Evolutionary conservation across 768 basidiomycete species (phyloP).

Genomic region (Mycena belliarum): DNA sequence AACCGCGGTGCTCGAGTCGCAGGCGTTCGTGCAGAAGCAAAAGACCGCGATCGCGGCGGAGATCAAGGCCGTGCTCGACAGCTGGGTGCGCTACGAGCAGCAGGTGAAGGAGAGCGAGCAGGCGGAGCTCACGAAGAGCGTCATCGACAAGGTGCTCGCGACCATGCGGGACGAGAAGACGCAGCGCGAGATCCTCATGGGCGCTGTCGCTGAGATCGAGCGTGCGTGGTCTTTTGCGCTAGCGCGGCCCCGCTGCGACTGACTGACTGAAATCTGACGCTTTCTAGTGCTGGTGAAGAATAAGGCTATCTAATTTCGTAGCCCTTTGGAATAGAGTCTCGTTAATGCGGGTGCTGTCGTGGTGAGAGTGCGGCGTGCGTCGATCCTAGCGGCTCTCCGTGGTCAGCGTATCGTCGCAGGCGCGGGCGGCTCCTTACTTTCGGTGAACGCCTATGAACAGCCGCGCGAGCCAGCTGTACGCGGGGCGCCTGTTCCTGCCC

Average conservation of each 20-base stretch:
- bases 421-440: too few species aligned
- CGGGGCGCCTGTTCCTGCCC: too few species aligned
- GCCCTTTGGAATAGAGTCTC: constrained; percentile 6
- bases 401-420: too few species aligned
- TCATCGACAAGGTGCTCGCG: constrained; percentile 87
- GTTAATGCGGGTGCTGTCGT: too few species aligned
- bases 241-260: too few species aligned
- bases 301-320: constrained; percentile 73
- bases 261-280: background rate
- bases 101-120: constrained; percentile 97
- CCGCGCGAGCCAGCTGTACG: too few species aligned
- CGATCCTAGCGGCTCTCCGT: too few species aligned
- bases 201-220: constrained; percentile 88
- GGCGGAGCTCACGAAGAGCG: constrained; percentile 81
- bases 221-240: constrained; percentile 58
- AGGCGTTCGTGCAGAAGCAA: constrained; percentile 89
- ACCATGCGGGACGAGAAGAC: constrained; percentile 84
- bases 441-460: too few species aligned
- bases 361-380: too few species aligned
- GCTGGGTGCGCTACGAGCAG: constrained; percentile 98
- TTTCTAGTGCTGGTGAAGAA: constrained; percentile 82
- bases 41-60: constrained; percentile 84
- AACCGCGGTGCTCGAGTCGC: constrained; percentile 86
- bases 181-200: constrained; percentile 78
- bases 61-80: constrained; percentile 92